Base-by-base conservation (phyloP, 306 rosid species). In the Quercus bicolor region DNA sequence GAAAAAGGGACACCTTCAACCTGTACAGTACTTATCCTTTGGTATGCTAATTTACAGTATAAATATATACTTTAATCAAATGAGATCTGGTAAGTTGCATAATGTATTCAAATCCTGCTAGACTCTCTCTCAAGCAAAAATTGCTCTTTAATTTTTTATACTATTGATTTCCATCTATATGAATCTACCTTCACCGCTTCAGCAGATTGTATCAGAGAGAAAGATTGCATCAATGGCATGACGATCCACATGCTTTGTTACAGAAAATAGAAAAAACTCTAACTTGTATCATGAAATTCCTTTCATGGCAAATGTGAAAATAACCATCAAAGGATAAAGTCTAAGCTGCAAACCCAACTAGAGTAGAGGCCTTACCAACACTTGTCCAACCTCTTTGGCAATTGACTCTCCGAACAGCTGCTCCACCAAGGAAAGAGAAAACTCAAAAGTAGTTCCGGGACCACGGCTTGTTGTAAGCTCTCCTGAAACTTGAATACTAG, bases 401-500 rank as follows among this genome's bases (percentile, higher is more conserved):
- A 85, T 83, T n/a, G 90, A 85, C 77, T 88, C 97, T 68, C 98
- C 98, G 59, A 81, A 83, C 48, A 95, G 88, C 92, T 91, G 98
- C 79, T 89, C 93, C 10, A 85, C 96, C 75, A 95, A 94, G 69
- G 95, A 80, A 59, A 95, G 79, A 72, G 97, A 95, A 92, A 95
- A 95, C 79, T 76, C 85, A 60, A 85, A 92, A 56, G 92, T 77
- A 70, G 98, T 95, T 85, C 90, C 97, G 8, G 98, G 98, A 31
- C 98, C 98, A 52, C 96, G 98, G 86, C 97, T 95, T 5, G 98
- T 92, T 40, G 95, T 95, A 59, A 92, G 97, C 77, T 84, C 94
- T 61, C 88, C 88, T 2, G 98, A 95, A 64, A 95, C 98, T 86
- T 91, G 98, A 76, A 92, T 80, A 74, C 88, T 90, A 43, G 97